Evolutionary conservation across 1,139 yeast genomes (phyloP).

Genomic region (Casaregolazyma lundiana): DNA sequence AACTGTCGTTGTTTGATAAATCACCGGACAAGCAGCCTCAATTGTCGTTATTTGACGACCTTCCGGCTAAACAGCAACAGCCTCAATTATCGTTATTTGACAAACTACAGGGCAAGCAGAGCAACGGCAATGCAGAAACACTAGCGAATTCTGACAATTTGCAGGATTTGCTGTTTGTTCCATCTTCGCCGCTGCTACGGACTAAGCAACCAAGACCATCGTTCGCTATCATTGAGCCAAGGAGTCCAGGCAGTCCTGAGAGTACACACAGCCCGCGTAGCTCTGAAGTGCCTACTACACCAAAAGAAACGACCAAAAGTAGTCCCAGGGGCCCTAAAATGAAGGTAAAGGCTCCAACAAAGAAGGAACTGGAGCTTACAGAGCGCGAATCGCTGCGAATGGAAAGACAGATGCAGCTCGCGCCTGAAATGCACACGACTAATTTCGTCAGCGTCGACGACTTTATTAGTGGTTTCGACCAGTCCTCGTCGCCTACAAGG

Average conservation of each 20-base stretch:
- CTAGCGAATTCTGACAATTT: neutral
- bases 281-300: neutral
- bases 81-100: neutral
- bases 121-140: neutral
- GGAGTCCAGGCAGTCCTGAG: slow-evolving; percentile 1
- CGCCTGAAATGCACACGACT: slow-evolving; percentile 25
- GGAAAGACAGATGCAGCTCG: slow-evolving; percentile 27
- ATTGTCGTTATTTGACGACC: no score
- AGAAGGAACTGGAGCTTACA: slow-evolving; percentile 31
- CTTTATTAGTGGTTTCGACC: slow-evolving; percentile 19
- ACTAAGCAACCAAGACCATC: neutral
- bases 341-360: slow-evolving; percentile 13
- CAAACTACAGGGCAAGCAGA: neutral
- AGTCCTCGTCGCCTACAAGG: slow-evolving; percentile 3
- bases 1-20: no score
- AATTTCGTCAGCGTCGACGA: slow-evolving; percentile 23
- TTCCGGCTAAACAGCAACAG: neutral
- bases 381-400: slow-evolving; percentile 31
- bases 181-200: slow-evolving; percentile 1
- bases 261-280: neutral
- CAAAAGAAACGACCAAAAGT: neutral
- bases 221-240: neutral
- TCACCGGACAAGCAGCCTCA: no score
- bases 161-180: slow-evolving; percentile 1
- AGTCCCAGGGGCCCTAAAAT: neutral